Evolutionary conservation across 2,329 filamentous ascomycete genomes (phyloP), one percentile per base, ranked within the genome.

Genomic region (Aspergillus proliferans): DNA sequence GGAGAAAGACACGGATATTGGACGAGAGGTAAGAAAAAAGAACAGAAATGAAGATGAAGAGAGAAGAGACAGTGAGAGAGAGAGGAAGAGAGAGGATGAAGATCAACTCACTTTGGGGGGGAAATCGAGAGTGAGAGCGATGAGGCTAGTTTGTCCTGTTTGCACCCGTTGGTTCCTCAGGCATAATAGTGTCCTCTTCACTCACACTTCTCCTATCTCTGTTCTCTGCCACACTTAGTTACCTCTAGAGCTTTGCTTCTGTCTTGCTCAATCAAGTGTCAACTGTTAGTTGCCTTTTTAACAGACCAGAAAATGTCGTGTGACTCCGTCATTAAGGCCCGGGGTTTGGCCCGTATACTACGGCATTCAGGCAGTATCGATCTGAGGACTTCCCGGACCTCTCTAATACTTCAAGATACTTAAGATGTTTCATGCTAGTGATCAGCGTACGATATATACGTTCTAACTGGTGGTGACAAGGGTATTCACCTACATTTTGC

Each of bases 101-200:
- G 34, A 34, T 47, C 39, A 48, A 55, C 22, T 43, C 26, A 30
- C 26, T 30, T 28, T 43, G 41, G 41, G 41, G 41, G 22, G 26
- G 28, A 46, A 30, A 45, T 22, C 26, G 15, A 36, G 12, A 21
- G 28, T 28, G 43, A 45, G 42, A 18, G 21, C n/a, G 22, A 34
- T n/a, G 18, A 21, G 34, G 19, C 12, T 55, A 30, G 58, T 61
- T 61, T 61, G 56, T 42, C 42, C 39, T 47, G 47, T 53, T 56
- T 53, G 49, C 33, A 38, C 28, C 1, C 9, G 7, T 43, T 6
- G 14, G 3, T 36, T 54, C 56, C 56, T 57, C 21, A 53, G 56
- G 56, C 54, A 56, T 18, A 0, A 7, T 24, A 6, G 1, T 12
- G 8, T 42, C 12, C 19, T 24, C 19, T 42, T 39, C 36, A 18